Base-by-base conservation (phyloP, 2,329 filamentous ascomycete species). In the Daldinia sp. region DNA sequence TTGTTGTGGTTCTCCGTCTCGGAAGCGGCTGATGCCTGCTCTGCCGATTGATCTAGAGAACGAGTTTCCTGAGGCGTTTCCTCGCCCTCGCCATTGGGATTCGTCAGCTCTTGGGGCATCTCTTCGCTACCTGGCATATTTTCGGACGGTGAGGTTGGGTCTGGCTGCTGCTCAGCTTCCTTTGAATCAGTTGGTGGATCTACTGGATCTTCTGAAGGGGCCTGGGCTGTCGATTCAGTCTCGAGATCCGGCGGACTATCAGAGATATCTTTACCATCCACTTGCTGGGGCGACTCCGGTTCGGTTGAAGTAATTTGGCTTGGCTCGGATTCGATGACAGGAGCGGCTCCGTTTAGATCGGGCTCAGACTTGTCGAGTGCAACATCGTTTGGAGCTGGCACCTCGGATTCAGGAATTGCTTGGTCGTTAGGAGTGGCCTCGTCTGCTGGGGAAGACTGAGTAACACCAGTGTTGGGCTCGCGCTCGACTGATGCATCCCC, bases 261-360 rank as follows among this genome's bases (percentile, higher is more conserved):
- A 53, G 28, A 50, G 70, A 58, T 6, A 59, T 26, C 28, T 69
- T 73, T 68, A 68, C 74, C 62, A 5, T 67, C 81, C 72, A 79
- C 80, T 74, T 79, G 80, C 73, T 78, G 79, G 57, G 68, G 73
- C 58, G 76, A 78, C 74, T 78, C 77, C 20, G 71, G 26, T 3
- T 51, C 65, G 20, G 70, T 64, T 15, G 64, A 44, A 6, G 54
- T 13, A 10, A 10, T 12, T 51, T 26, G 13, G 4, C 26, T 18
- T n/a, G 28, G 13, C 13, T 51, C 26, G 15, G 26, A 6, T 30
- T 51, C 26, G 15, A 18, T 28, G n/a, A 33, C n/a, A 10, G 9
- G 46, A 15, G 13, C 26, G 9, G 26, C 33, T 51, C 33, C 28
- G 15, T 33, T 51, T 3, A 18, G 46, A 12, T 51, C n/a, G 6